These are phyloP conservation scores for Phymatotrichopsis omnivora DNA, from an alignment of 2,329 filamentous ascomycete species.

Conservation along the genomic window DNA sequence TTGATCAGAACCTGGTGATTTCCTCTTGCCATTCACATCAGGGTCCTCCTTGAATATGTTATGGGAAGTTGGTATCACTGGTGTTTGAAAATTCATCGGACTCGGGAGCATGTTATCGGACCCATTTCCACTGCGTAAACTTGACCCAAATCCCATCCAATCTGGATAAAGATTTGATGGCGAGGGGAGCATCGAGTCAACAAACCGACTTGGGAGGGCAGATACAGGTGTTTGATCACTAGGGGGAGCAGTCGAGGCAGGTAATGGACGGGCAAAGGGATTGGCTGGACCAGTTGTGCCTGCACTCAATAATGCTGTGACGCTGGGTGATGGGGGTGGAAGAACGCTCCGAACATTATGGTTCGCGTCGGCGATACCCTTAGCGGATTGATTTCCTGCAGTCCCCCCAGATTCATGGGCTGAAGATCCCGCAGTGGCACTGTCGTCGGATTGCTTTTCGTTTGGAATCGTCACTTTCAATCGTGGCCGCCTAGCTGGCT, in stretches of 20 bases:
- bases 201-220: slow-evolving; percentile 81
- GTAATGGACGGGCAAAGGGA: slow-evolving; percentile 80
- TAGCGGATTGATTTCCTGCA: slow-evolving; percentile 51
- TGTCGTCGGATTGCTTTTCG: slow-evolving; percentile 63
- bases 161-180: slow-evolving; percentile 89
- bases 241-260: slow-evolving; percentile 52
- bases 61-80: slow-evolving; percentile 35
- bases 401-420: slow-evolving; percentile 50
- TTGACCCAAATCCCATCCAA: too few species aligned
- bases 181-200: slow-evolving; percentile 77
- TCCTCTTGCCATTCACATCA: slow-evolving; percentile 24
- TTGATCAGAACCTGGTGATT: slow-evolving; percentile 25
- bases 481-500: slow-evolving; percentile 61
- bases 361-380: slow-evolving; percentile 18
- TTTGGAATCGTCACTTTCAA: slow-evolving; percentile 93
- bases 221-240: slow-evolving; percentile 73
- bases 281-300: slow-evolving; percentile 89
- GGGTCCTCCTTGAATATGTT: slow-evolving; percentile 25
- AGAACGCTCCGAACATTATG: slow-evolving; percentile 65
- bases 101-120: slow-evolving; percentile 78
- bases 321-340: slow-evolving; percentile 85
- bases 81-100: slow-evolving; percentile 86
- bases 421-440: slow-evolving; percentile 57
- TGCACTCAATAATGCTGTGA: slow-evolving; percentile 73
- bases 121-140: too few species aligned